These are phyloP conservation scores for Aureobasidium sp. DNA, from an alignment of 2,329 filamentous ascomycete genomes.

Conservation along the genomic window DNA sequence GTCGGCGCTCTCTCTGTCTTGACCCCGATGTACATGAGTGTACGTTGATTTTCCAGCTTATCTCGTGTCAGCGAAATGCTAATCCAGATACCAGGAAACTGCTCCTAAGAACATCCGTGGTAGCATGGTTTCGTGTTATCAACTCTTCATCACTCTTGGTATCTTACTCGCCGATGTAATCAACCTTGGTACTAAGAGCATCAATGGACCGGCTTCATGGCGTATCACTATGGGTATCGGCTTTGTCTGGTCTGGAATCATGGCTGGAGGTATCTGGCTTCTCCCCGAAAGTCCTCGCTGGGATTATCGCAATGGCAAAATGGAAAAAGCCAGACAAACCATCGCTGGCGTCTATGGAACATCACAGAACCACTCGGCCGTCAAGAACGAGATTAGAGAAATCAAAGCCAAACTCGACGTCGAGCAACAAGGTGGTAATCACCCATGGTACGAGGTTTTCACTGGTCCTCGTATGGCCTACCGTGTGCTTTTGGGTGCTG, in stretches of 20 bases:
- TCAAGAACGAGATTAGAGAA: slow-evolving; percentile 33
- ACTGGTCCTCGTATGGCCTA: slow-evolving; percentile 33
- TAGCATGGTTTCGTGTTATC: slow-evolving; percentile 61
- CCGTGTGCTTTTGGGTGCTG: slow-evolving; percentile 34
- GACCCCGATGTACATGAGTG: slow-evolving; percentile 74
- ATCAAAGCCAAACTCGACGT: slow-evolving; percentile 36
- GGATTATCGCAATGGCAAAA: no score
- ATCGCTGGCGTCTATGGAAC: no score
- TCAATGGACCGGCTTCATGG: slow-evolving; percentile 28
- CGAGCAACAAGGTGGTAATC: slow-evolving; percentile 29
- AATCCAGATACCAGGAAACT: no score
- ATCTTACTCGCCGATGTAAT: slow-evolving; percentile 41
- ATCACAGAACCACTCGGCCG: slow-evolving; percentile 30
- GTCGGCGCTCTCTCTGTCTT: slow-evolving; percentile 57
- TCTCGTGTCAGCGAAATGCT: no score
- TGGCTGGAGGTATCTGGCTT: slow-evolving; percentile 34
- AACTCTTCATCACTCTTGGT: slow-evolving; percentile 51
- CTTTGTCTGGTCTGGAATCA: slow-evolving; percentile 35
- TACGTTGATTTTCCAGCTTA: no score
- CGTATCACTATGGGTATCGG: slow-evolving; percentile 36
- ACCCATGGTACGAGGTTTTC: slow-evolving; percentile 34
- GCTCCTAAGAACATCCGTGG: slow-evolving; percentile 69
- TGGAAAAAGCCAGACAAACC: no score
- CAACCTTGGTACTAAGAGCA: slow-evolving; percentile 33
- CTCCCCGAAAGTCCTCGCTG: no score